phyloP scores from a whole-genome alignment of 73 alveolate genomes.

The Paramecium tetraurelia region DNA sequence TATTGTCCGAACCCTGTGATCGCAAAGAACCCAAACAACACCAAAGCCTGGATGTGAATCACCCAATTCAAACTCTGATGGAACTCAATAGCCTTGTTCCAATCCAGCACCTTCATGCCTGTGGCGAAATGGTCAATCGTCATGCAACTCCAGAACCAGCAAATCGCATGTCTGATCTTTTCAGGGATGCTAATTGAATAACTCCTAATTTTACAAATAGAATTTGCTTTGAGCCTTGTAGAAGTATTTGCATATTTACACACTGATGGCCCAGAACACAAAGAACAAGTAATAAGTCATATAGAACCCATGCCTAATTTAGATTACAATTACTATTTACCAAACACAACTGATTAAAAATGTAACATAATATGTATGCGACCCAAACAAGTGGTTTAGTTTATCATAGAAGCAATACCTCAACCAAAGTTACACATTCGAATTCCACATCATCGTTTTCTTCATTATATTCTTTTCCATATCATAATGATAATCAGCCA shows the following conservation, averaged over 20 bases:
- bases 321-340: neutral
- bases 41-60: neutral
- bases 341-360: slow-evolving; percentile 9
- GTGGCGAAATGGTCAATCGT: neutral
- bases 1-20: neutral
- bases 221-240: neutral
- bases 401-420: neutral
- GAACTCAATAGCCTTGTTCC: neutral
- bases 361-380: neutral
- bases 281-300: slow-evolving; percentile 12
- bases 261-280: neutral
- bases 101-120: neutral
- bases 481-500: slow-evolving; percentile 35
- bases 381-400: neutral
- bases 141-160: neutral
- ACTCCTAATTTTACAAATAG: neutral
- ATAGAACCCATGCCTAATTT: neutral
- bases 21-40: neutral
- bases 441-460: slow-evolving; percentile 22
- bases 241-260: neutral
- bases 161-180: neutral
- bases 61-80: neutral
- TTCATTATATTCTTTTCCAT: neutral
- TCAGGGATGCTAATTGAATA: neutral
- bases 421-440: slow-evolving; percentile 11